Evolutionary conservation across 2,329 filamentous ascomycete genomes (phyloP), one percentile per base, ranked within the genome.

Genomic region (Talaromyces sp.): DNA sequence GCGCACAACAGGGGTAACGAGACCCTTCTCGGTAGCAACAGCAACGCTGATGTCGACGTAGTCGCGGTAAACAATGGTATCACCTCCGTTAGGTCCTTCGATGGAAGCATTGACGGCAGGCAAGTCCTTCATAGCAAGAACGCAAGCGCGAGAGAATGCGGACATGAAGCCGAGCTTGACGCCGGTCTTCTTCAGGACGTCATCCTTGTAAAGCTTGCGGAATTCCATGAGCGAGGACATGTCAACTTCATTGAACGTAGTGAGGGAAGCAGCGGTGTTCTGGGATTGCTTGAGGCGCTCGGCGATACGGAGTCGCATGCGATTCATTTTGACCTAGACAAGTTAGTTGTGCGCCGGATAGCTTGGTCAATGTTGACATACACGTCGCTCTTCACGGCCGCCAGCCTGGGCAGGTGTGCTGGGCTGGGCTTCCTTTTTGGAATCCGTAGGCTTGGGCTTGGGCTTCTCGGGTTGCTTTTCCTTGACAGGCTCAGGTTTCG

Each of bases 161-260:
- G 93, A 95, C 94, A 99, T 98, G 84, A 98, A 99, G n/a, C 95
- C 95, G 62, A 99, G 89, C 84, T 98, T 99, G 66, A 98, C 90
- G 52, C 93, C 94, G 10, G 92, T 95, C 84, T 94, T 96, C 86
- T 98, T 97, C 65, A 98, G 84, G 25, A 97, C 84, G 66, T 97
- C 93, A 67, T 98, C 94, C 84, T 98, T 98, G 86, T 98, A 98
- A 56, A 93, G 84, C 80, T 96, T 97, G 72, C 95, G 90, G 84
- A 99, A 94, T 68, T 97, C 92, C 90, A 98, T 97, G 59, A 99
- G 84, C 25, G 90, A 92, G 37, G 94, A 96, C 95, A 99, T 99
- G 79, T 99, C 95, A 67, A 99, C 95, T 81, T 98, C 94, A 80
- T 99, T 97, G 86, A 99, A 99, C 31, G 95, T 99, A 57, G 95